Percentiles rank a stretch among this genome's conserved stretches.
These are phyloP conservation scores for Alopecurus myosuroides DNA, from an alignment of 176 grass and related monocot genomes.

Conservation along the genomic window DNA sequence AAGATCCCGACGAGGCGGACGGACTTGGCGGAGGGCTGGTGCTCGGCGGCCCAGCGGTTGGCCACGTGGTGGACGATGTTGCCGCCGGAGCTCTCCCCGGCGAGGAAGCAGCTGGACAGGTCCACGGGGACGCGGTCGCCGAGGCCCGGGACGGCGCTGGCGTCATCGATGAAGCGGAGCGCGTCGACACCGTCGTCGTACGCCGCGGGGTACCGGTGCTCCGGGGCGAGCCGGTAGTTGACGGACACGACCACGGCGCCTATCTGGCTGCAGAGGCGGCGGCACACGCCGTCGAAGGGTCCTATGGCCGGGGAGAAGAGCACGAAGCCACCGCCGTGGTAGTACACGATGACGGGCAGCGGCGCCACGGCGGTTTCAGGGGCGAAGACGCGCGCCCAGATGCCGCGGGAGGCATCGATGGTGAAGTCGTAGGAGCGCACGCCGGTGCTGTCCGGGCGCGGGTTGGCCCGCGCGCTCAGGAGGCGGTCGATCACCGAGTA, in stretches of 20 bases:
- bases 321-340: slow-evolving; percentile 70
- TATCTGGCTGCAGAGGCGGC: slow-evolving; percentile 32
- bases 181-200: slow-evolving; percentile 11
- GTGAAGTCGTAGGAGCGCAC: slow-evolving; percentile 50
- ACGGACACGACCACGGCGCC: slow-evolving; percentile 25
- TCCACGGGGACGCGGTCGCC: slow-evolving; percentile 15
- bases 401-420: slow-evolving; percentile 40
- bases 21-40: neutral
- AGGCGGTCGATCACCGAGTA: slow-evolving; percentile 33
- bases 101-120: slow-evolving; percentile 48
- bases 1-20: neutral
- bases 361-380: neutral
- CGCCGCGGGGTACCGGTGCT: neutral
- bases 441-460: slow-evolving; percentile 25
- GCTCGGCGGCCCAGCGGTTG: slow-evolving; percentile 33
- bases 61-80: slow-evolving; percentile 73
- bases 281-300: slow-evolving; percentile 50
- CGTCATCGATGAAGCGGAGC: neutral
- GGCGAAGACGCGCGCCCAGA: slow-evolving; percentile 58
- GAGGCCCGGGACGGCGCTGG: neutral
- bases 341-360: slow-evolving; percentile 55
- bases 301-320: slow-evolving; percentile 51
- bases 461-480: slow-evolving; percentile 13
- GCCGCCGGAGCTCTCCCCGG: slow-evolving; percentile 66
- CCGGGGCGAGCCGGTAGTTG: slow-evolving; percentile 14